Base-by-base conservation (phyloP, 805 yeast genomes). In the Monosporozyma servazzii region DNA sequence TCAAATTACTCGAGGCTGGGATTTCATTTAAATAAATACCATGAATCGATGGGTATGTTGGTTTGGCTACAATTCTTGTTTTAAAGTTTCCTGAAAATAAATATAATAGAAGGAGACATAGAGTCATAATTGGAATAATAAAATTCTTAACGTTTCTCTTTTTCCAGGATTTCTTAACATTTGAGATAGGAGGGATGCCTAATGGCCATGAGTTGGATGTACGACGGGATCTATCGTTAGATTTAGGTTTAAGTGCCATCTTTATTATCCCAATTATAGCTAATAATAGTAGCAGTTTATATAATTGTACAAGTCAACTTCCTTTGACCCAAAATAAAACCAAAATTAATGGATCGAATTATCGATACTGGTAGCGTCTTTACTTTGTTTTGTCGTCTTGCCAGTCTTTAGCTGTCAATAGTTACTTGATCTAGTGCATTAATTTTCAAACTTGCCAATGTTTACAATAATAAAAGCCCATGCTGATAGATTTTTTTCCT, bases 1-100 rank as follows among this genome's bases (percentile, higher is more conserved):
- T 82, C 60, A 79, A 75, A 39, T 74, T 71, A 18, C 80, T 74
- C 11, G 71, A 66, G 15, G 84, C 76, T 20, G 71, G 72, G 27
- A 80, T 71, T 52, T 76, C 79, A 44, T 71, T 62, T 15, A 62
- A 58, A 57, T 72, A 75, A 39, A 71, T 63, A 0, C 82, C 81
- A 58, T 75, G 81, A 17, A 58, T 58, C 25, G 58, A 54, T 3
- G 73, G 70, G 40, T 63, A 59, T 13, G 36, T 15, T 40, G 45
- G 51, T 18, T 53, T 29, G 29, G 57, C 23, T n/a, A 47, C 39
- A 2, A 11, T 36, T 17, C 21, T 20, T 8, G 25, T 47, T 17
- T 27, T 15, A 18, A 21, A 15, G 11, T 27, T 13, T 9, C 23
- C 39, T 5, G 36, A 13, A 25, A 47, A 47, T 23, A 47, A 36